Base-by-base conservation (phyloP, 306 rosid genomes). In the Adenanthera pavonina region DNA sequence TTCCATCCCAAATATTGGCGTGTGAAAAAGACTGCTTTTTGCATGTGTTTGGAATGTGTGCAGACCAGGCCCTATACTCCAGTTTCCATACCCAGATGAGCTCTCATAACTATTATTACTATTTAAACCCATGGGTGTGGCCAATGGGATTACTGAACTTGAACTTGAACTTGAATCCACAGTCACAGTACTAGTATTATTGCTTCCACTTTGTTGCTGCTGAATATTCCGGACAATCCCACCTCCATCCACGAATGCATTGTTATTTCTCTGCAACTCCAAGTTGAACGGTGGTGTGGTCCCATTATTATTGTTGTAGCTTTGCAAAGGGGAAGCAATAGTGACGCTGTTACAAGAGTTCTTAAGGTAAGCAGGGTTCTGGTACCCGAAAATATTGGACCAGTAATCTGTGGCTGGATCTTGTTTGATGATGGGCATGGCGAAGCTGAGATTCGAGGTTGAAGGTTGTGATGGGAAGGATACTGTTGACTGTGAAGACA, bases 1-100 rank as follows among this genome's bases (percentile, higher is more conserved):
- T 87, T 95, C 99, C 79, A 92, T 85, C n/a, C 99, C 97, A 77
- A 91, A 95, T 75, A 95, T 90, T 13, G 97, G 97, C 2, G 99
- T 95, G 83, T 95, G 99, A 89, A 90, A 92, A 17, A 92, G 90
- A 81, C 84, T 90, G 34, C 92, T 78, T 73, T 89, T 94, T 80
- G 92, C 87, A 90, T 90, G 97, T 54, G 90, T 57, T 87, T 84
- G 95, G 83, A 90, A 90, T 72, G 92, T 78, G 85, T 89, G 89
- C 69, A 88, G 77, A 44, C 77, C 71, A 19, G 88, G 89, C 40
- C 93, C 94, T 33, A 85, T 3, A 20, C 38, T 88, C 98, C 97
- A 88, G 81, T 86, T 83, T 81, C 97, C 92, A 79, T 86, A 86
- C 11, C 83, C 81, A 76, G 84, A 49, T 67, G 83, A 66, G 20